Conservation (phyloP, 139 green algal species). For the Coelastrella sp. region DNA sequence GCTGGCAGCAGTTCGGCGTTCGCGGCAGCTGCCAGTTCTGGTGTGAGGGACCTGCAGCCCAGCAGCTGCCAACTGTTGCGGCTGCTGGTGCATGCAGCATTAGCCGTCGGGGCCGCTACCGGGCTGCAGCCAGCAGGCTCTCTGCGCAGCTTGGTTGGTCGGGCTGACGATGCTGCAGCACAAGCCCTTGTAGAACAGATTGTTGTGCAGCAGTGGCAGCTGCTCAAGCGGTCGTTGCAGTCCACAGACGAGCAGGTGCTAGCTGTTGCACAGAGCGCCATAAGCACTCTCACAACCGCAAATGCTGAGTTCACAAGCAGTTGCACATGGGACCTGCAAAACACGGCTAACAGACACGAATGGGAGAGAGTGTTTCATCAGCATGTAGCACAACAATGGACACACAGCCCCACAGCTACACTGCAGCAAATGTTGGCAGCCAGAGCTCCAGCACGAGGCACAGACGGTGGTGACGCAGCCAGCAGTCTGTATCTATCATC, state of each 20-base stretch:
- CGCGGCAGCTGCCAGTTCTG: background rate
- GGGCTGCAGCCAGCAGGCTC: background rate
- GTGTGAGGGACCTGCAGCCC: background rate
- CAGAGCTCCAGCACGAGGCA: background rate
- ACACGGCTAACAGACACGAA: background rate
- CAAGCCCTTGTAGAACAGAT: background rate
- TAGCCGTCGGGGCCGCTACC: background rate
- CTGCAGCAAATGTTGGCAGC: conserved; percentile 11
- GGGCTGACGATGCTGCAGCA: background rate
- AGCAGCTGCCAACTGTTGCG: conserved; percentile 19
- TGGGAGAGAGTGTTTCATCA: conserved; percentile 16
- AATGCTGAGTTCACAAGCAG: background rate
- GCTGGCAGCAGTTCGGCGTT: background rate
- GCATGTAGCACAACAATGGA: background rate
- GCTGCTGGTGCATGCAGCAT: conserved; percentile 26
- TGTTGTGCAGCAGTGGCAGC: conserved; percentile 17
- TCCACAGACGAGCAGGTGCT: conserved; percentile 12
- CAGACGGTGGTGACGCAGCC: background rate
- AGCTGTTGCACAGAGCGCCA: background rate
- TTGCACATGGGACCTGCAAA: background rate
- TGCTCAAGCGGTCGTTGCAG: background rate
- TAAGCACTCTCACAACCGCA: background rate
- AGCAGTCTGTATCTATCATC: background rate
- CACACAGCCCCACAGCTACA: background rate
- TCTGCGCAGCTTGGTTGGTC: background rate